Evolutionary conservation across 148 eudicot genomes (phyloP).

Genomic region (Silene latifolia): DNA sequence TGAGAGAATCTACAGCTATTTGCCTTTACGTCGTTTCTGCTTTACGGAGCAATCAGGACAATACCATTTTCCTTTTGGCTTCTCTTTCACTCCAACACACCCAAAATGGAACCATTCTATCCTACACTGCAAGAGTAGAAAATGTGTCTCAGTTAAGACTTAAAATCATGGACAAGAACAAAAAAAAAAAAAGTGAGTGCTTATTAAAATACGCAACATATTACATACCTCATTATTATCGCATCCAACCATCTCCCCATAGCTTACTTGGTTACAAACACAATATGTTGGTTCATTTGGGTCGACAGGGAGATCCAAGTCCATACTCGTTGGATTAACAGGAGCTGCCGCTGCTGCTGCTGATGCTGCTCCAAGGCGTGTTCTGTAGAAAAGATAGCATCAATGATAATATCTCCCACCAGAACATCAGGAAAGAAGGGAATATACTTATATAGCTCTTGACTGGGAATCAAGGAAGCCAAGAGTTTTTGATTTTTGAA

Average conservation of each 20-base stretch:
- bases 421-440: not conserved
- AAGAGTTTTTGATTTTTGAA: not conserved
- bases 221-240: conserved; percentile 78
- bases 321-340: conserved; percentile 73
- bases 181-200: not conserved
- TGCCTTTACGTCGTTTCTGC: conserved; percentile 60
- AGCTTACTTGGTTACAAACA: conserved; percentile 97
- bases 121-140: conserved; percentile 37
- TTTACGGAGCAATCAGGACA: conserved; percentile 67
- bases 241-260: conserved; percentile 96
- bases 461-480: not conserved
- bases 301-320: conserved; percentile 93
- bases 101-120: conserved; percentile 56
- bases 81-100: conserved; percentile 47
- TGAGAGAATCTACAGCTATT: conserved; percentile 22
- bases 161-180: not conserved
- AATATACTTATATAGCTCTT: not conserved
- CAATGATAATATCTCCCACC: not conserved
- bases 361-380: conserved; percentile 60
- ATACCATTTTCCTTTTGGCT: conserved; percentile 91
- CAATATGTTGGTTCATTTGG: conserved; percentile 99
- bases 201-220: conserved; percentile 24
- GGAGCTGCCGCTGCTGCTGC: conserved; percentile 39
- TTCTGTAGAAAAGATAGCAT: conserved; percentile 40
- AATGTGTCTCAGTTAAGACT: conserved; percentile 14